A percentile compares a stretch with the other conserved stretches of the same genome.
phyloP scores from a whole-genome alignment of 176 grass and related monocot species.

The Otatea glauca region DNA sequence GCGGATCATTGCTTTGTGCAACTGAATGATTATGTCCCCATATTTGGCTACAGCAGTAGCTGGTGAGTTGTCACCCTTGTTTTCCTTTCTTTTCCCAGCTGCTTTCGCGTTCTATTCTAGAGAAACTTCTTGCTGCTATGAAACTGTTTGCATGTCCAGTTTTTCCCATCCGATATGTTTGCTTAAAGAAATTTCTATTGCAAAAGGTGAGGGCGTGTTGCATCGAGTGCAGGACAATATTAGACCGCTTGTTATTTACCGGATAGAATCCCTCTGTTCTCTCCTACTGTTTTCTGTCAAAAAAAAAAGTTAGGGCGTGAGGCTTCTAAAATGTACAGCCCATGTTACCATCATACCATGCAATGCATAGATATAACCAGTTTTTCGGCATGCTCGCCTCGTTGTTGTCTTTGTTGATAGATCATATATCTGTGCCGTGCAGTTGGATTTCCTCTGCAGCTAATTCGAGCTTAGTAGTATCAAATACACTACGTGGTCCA shows the following conservation, averaged over 20 bases:
- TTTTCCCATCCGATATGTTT: background rate
- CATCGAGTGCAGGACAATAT: too few species aligned
- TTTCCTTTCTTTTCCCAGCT: background rate
- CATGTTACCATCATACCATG: background rate
- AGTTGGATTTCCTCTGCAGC: background rate
- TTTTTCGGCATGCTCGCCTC: background rate
- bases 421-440: too few species aligned
- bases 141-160: too few species aligned
- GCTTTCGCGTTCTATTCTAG: constrained; percentile 1
- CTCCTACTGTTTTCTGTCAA: too few species aligned
- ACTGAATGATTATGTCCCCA: too few species aligned
- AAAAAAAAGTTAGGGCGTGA: background rate
- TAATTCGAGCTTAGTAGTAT: background rate
- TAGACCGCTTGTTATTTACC: too few species aligned
- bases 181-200: background rate
- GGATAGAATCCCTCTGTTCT: too few species aligned
- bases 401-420: background rate
- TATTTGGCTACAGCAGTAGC: background rate
- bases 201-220: too few species aligned
- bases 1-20: background rate
- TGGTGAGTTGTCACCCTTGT: background rate
- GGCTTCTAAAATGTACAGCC: background rate
- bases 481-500: too few species aligned
- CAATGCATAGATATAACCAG: background rate
- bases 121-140: constrained; percentile 28